Conservation (phyloP, 139 green algal genomes). For the Closterium sp. region DNA sequence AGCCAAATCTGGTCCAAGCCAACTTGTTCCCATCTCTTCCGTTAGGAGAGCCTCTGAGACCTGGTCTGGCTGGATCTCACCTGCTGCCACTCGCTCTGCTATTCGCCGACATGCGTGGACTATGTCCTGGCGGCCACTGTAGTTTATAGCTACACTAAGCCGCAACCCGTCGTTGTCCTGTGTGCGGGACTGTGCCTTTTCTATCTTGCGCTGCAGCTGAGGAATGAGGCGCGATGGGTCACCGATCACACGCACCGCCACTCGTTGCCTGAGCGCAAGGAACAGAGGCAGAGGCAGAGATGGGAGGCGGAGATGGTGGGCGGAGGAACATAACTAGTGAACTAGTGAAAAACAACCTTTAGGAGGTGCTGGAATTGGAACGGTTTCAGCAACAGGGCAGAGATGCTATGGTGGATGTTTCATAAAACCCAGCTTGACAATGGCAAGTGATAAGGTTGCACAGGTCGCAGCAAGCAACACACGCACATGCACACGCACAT, state of each 20-base stretch:
- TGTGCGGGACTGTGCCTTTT: constrained; percentile 55
- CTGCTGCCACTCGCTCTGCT: constrained; percentile 57
- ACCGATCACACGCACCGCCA: constrained; percentile 64
- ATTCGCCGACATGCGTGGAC: constrained; percentile 57
- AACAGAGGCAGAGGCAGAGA: background rate
- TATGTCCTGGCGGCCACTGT: constrained; percentile 73
- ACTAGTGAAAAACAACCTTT: too few species aligned
- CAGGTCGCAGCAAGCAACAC: too few species aligned
- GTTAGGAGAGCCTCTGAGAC: constrained; percentile 40
- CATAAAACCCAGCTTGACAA: too few species aligned
- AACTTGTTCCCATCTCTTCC: constrained; percentile 25
- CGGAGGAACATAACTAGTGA: too few species aligned
- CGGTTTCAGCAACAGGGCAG: too few species aligned
- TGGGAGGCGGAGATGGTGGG: background rate
- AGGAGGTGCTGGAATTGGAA: too few species aligned
- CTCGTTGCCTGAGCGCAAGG: background rate
- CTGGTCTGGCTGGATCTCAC: constrained; percentile 57
- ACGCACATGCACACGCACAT: too few species aligned
- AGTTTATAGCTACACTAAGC: constrained; percentile 64
- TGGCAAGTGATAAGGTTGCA: too few species aligned
- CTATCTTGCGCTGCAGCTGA: constrained; percentile 57
- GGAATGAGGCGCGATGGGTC: constrained; percentile 55
- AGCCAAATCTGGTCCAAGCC: constrained; percentile 13
- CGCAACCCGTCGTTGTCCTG: constrained; percentile 51
- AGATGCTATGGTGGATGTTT: too few species aligned